Percentiles rank a stretch among this genome's conserved stretches.
These are phyloP conservation scores for Talaromyces piceae DNA, from an alignment of 2,329 filamentous ascomycete genomes.

Conservation along the genomic window DNA sequence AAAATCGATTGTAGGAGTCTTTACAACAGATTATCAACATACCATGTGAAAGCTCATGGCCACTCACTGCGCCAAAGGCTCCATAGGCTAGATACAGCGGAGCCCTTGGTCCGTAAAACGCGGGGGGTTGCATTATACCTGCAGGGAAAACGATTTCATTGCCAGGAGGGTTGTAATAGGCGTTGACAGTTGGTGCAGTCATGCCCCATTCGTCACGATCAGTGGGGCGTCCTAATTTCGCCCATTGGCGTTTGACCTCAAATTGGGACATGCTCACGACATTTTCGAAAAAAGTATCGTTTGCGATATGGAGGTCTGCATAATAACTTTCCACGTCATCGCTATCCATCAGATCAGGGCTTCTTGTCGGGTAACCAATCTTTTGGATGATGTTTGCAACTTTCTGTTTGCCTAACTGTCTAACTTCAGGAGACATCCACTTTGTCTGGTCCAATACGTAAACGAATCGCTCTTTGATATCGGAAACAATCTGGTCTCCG, in stretches of 20 bases:
- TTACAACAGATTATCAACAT: slow-evolving; percentile 12
- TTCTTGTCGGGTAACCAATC: slow-evolving; percentile 59
- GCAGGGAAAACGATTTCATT: slow-evolving; percentile 65
- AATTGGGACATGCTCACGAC: slow-evolving; percentile 45
- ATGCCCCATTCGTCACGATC: slow-evolving; percentile 55
- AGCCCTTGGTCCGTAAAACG: slow-evolving; percentile 53
- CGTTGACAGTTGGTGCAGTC: slow-evolving; percentile 56
- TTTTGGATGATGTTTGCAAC: slow-evolving; percentile 61
- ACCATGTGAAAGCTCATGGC: slow-evolving; percentile 61
- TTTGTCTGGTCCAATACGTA: slow-evolving; percentile 51
- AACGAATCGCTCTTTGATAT: slow-evolving; percentile 61
- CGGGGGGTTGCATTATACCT: slow-evolving; percentile 61
- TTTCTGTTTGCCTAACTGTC: slow-evolving; percentile 55
- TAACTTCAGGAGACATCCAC: slow-evolving; percentile 60
- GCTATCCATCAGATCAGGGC: slow-evolving; percentile 55
- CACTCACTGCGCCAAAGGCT: slow-evolving; percentile 59
- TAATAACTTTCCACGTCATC: slow-evolving; percentile 52
- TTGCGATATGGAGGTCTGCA: slow-evolving; percentile 43
- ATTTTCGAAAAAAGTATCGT: slow-evolving; percentile 52
- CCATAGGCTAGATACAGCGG: slow-evolving; percentile 62
- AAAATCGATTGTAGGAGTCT: not conserved
- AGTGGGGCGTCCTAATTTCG: slow-evolving; percentile 52
- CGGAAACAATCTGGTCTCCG: slow-evolving; percentile 61
- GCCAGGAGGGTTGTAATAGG: slow-evolving; percentile 57
- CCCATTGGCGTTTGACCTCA: slow-evolving; percentile 46